A percentile compares a stretch with the other conserved stretches of the same genome.
Conservation (phyloP, 2,329 filamentous ascomycete genomes). For the Xylaria sp. region DNA sequence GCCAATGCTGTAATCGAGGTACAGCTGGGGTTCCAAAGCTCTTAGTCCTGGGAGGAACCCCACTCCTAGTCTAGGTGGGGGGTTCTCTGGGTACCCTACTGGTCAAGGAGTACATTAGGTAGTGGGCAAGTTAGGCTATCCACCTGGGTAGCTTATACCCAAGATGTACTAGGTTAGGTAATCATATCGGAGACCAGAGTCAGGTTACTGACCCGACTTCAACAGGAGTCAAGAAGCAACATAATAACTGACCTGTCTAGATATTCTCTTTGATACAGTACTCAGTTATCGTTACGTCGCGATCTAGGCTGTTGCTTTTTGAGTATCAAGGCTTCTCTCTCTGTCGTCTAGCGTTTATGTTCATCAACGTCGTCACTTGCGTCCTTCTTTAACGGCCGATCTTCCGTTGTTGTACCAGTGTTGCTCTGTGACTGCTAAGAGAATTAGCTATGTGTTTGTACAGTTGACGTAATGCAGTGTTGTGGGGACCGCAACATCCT, state of each 20-base stretch:
- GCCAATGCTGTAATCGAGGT: background rate
- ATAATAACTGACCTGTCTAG: background rate
- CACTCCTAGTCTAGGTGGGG: slow-evolving; percentile 19
- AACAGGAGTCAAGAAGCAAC: background rate
- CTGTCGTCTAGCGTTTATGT: background rate
- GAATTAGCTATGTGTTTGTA: slow-evolving; percentile 38
- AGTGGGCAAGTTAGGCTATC: slow-evolving; percentile 26
- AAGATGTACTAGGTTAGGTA: slow-evolving; percentile 23
- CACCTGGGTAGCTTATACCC: slow-evolving; percentile 12
- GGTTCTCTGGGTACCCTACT: slow-evolving; percentile 16
- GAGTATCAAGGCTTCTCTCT: background rate
- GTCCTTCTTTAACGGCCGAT: slow-evolving; percentile 11
- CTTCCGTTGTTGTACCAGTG: slow-evolving; percentile 24
- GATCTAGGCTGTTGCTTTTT: background rate
- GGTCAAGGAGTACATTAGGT: slow-evolving; percentile 3
- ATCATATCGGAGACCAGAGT: slow-evolving; percentile 11
- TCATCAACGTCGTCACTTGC: background rate
- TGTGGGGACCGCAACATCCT: slow-evolving; percentile 30
- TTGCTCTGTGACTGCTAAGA: slow-evolving; percentile 30
- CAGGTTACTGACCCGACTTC: slow-evolving; percentile 3
- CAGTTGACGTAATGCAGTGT: slow-evolving; percentile 47
- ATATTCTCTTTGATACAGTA: background rate
- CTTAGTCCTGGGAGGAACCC: background rate
- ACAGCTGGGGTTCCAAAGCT: background rate
- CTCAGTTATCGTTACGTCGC: background rate